Percentiles rank a stretch among this genome's conserved stretches.
Conservation (phyloP, 257 asterid genomes). For the Cruciata laevipes region DNA sequence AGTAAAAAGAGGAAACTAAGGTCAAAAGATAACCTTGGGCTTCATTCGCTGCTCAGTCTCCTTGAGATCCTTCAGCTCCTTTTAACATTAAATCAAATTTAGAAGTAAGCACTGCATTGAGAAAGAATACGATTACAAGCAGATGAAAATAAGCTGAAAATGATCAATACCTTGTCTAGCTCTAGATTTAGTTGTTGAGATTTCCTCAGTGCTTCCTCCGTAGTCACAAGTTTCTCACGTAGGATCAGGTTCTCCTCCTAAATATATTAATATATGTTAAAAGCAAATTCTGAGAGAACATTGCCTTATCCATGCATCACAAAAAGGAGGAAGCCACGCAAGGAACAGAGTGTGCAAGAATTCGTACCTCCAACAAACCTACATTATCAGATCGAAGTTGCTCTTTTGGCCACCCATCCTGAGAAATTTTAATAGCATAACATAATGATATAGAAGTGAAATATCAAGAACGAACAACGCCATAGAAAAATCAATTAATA, state of each 20-base stretch:
- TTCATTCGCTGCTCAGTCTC: slow-evolving; percentile 79
- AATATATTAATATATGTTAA: slow-evolving; percentile 8
- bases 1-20: slow-evolving; percentile 13
- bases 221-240: slow-evolving; percentile 53
- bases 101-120: background rate
- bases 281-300: background rate
- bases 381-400: slow-evolving; percentile 43
- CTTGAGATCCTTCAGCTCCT: slow-evolving; percentile 84
- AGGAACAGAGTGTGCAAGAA: background rate
- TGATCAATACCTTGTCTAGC: slow-evolving; percentile 56
- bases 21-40: slow-evolving; percentile 54
- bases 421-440: slow-evolving; percentile 18
- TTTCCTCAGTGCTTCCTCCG: slow-evolving; percentile 71
- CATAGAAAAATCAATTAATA: background rate
- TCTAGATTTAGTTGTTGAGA: slow-evolving; percentile 47
- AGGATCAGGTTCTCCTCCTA: slow-evolving; percentile 65
- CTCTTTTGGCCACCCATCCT: slow-evolving; percentile 53
- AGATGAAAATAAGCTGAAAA: slow-evolving; percentile 12
- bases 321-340: background rate
- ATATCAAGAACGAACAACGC: background rate
- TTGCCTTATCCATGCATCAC: background rate
- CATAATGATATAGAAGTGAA: background rate
- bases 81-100: slow-evolving; percentile 20
- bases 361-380: slow-evolving; percentile 50
- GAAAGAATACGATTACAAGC: slow-evolving; percentile 9